Conservation (phyloP, 2,329 filamentous ascomycete genomes). For the Nigrospora oryzae region DNA sequence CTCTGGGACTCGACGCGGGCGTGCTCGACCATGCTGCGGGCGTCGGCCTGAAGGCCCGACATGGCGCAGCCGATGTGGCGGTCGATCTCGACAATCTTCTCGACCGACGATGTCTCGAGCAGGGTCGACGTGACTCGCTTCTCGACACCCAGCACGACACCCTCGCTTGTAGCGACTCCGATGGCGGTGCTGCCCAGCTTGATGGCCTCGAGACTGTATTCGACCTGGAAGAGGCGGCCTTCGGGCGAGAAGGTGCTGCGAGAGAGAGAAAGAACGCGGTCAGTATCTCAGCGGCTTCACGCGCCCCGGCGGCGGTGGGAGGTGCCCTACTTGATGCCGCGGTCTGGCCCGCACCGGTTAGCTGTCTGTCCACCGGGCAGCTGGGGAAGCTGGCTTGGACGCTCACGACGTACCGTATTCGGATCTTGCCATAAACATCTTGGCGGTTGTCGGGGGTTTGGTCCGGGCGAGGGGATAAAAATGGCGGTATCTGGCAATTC, state of each 20-base stretch:
- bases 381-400: neutral
- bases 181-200: constrained; percentile 98
- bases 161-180: constrained; percentile 90
- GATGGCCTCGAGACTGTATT: constrained; percentile 99
- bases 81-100: constrained; percentile 99
- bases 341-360: constrained; percentile 48
- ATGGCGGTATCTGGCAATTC: too few species aligned
- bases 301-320: constrained; percentile 6
- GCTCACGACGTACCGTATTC: constrained; percentile 78
- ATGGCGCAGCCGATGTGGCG: constrained; percentile 98
- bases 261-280: constrained; percentile 4
- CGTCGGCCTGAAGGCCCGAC: constrained; percentile 95
- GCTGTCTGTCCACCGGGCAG: neutral
- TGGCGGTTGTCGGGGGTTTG: constrained; percentile 37
- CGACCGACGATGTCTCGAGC: constrained; percentile 93
- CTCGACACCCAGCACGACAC: constrained; percentile 94
- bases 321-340: constrained; percentile 82
- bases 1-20: constrained; percentile 95
- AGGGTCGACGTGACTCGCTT: constrained; percentile 98
- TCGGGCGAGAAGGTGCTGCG: constrained; percentile 96
- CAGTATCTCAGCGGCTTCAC: neutral
- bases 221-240: constrained; percentile 99
- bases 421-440: constrained; percentile 99
- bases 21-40: constrained; percentile 96
- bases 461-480: too few species aligned